Base-by-base conservation (phyloP, 345 rosid species). In the Mallotus nudiflorus region DNA sequence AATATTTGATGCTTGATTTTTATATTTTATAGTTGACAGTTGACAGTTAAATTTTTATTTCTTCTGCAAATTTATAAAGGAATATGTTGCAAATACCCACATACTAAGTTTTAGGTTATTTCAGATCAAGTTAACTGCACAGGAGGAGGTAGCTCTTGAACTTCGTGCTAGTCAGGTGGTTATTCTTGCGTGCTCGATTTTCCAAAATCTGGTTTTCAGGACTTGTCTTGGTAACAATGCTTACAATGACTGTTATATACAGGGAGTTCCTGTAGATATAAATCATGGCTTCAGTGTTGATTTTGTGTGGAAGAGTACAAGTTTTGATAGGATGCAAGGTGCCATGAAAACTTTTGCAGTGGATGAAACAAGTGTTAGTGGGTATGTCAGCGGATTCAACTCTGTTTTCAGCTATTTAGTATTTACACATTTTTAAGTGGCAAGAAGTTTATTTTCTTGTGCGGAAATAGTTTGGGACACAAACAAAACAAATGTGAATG, bases 291-390 rank as follows among this genome's bases (percentile, higher is more conserved):
- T 91, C 49, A 91, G 97, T 82, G 99, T 96, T 76, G 99, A 96
- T 82, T 96, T 96, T 84, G 99, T 96, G 33, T 92, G 99, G 99
- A 92, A 96, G 84, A 96, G 99, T 78, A 96, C 99, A 42, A 96
- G 99, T 79, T 96, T 96, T 83, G 99, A 96, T 77, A 83, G 99
- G 70, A 91, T 91, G 98, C 99, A 96, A 75, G 98, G 97, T 44
- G 99, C 99, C 62, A 91, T 96, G 99, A 92, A 96, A 84, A 89
- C 92, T 60, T 96, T 96, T 92, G 99, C 99, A 9, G 99, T 96
- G 61, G 99, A 96, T 80, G 99, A 91, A 81, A 96, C 98, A 46
- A 96, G 99, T 91, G 99, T 92, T 64, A 96, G 99, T 78, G 99
- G 99, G 99, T 96, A 39, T 27, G 81, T 52, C 39, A 53, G 51